A percentile compares a stretch with the other conserved stretches of the same genome.
Conservation (phyloP, 139 green algal species). For the Auxenochlorella pyrenoidosa region DNA sequence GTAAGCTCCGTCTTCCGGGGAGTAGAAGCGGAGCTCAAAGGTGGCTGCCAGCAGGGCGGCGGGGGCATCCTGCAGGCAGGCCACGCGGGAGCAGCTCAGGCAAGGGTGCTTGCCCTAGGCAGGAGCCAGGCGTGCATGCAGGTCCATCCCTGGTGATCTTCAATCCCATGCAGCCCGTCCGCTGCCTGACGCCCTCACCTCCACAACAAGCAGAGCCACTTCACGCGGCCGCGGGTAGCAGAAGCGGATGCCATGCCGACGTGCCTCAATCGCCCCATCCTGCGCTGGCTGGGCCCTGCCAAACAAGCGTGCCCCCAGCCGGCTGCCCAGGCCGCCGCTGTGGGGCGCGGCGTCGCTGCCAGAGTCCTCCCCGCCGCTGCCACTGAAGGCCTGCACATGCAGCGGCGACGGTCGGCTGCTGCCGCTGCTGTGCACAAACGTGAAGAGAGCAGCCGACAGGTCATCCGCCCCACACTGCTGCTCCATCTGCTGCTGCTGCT, state of each 20-base stretch:
- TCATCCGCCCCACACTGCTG: background rate
- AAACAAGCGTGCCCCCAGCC: background rate
- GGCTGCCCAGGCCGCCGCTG: background rate
- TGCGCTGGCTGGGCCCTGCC: background rate
- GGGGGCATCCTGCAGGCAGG: background rate
- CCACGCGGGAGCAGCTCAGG: background rate
- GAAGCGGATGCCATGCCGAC: conserved; percentile 34
- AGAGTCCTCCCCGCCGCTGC: background rate
- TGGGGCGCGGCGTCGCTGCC: background rate
- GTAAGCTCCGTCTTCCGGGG: background rate
- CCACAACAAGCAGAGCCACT: conserved; percentile 28
- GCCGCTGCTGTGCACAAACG: conserved; percentile 15
- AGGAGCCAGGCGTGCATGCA: background rate
- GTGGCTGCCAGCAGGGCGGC: conserved; percentile 1
- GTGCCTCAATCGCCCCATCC: background rate
- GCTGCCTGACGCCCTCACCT: background rate
- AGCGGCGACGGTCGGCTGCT: background rate
- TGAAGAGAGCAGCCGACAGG: conserved; percentile 9
- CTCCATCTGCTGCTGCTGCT: background rate
- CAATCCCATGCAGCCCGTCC: background rate
- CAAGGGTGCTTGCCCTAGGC: background rate
- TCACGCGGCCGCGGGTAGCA: conserved; percentile 29
- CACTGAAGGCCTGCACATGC: conserved; percentile 9
- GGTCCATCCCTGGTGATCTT: background rate
- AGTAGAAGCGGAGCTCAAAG: conserved; percentile 23